Evolutionary conservation across 768 basidiomycete species (phyloP).

Genomic region (Lactarius tabidus): DNA sequence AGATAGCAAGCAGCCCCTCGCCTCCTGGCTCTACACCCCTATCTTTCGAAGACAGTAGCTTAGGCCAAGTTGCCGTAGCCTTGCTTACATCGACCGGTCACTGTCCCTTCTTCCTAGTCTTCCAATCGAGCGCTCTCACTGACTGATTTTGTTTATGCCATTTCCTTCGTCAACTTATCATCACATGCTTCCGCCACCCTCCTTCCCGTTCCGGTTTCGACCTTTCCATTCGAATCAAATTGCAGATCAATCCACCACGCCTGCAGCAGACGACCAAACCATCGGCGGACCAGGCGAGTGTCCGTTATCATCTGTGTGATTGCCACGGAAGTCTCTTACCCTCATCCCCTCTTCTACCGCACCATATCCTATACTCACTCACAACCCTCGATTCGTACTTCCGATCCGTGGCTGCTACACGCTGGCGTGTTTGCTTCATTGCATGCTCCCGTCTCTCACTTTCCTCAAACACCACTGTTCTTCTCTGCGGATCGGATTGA

Average conservation of each 20-base stretch:
- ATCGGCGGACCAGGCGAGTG: slow-evolving; percentile 24
- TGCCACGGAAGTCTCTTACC: slow-evolving; percentile 23
- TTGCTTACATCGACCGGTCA: slow-evolving; percentile 16
- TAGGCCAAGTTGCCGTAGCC: not conserved
- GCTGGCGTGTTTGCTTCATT: slow-evolving; percentile 18
- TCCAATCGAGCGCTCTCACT: slow-evolving; percentile 4
- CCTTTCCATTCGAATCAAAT: slow-evolving; percentile 19
- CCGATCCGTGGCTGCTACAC: slow-evolving; percentile 21
- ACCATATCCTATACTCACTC: slow-evolving; percentile 8
- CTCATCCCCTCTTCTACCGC: slow-evolving; percentile 23
- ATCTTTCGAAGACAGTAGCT: slow-evolving; percentile 7
- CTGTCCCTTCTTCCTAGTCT: slow-evolving; percentile 13
- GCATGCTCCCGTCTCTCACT: slow-evolving; percentile 5
- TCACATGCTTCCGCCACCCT: slow-evolving; percentile 17
- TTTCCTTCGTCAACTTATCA: slow-evolving; percentile 9
- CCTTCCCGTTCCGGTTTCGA: slow-evolving; percentile 11
- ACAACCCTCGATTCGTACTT: slow-evolving; percentile 21
- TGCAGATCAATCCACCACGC: slow-evolving; percentile 25
- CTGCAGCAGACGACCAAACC: slow-evolving; percentile 15
- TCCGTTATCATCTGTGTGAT: slow-evolving; percentile 21
- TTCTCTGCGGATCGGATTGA: slow-evolving; percentile 21
- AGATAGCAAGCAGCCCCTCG: slow-evolving; percentile 20
- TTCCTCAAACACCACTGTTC: slow-evolving; percentile 4
- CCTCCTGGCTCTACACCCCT: slow-evolving; percentile 15
- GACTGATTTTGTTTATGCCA: slow-evolving; percentile 18